A percentile compares a stretch with the other conserved stretches of the same genome.
These are phyloP conservation scores for Diplodia mutila DNA, from an alignment of 2,329 filamentous ascomycete species.

Conservation along the genomic window DNA sequence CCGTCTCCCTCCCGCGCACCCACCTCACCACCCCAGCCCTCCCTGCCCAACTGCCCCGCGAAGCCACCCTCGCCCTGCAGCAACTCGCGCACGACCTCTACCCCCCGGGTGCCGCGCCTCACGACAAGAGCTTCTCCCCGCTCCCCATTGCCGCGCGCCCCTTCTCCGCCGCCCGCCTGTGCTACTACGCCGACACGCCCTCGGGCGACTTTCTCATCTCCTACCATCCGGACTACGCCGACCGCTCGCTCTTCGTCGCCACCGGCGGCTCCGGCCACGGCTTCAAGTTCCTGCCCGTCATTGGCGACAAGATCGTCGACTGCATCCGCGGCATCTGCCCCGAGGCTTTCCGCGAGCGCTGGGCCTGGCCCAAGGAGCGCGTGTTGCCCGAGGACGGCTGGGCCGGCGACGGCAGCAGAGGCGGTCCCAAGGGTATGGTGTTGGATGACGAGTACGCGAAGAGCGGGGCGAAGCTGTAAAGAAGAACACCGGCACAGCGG, in stretches of 20 bases:
- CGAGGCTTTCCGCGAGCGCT: slow-evolving; percentile 63
- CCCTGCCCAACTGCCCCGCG: slow-evolving; percentile 36
- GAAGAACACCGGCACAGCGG: no score
- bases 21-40: slow-evolving; percentile 39
- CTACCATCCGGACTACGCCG: slow-evolving; percentile 52
- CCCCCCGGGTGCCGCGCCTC: slow-evolving; percentile 35
- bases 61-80: slow-evolving; percentile 39
- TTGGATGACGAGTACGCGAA: slow-evolving; percentile 47
- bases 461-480: slow-evolving; percentile 33
- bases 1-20: slow-evolving; percentile 55
- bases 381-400: slow-evolving; percentile 39
- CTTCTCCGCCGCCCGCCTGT: slow-evolving; percentile 54
- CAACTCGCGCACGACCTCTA: slow-evolving; percentile 34
- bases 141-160: slow-evolving; percentile 42
- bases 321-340: slow-evolving; percentile 49
- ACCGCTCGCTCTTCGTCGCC: slow-evolving; percentile 58
- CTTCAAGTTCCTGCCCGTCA: slow-evolving; percentile 64
- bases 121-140: slow-evolving; percentile 26
- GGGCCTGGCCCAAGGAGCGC: slow-evolving; percentile 55
- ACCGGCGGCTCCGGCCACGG: slow-evolving; percentile 66
- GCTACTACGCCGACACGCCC: slow-evolving; percentile 62
- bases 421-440: slow-evolving; percentile 43
- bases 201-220: slow-evolving; percentile 60
- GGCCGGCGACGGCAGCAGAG: slow-evolving; percentile 44
- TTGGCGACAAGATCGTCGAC: slow-evolving; percentile 60